phyloP scores from a whole-genome alignment of 306 rosid genomes.

The Inga laurina region DNA sequence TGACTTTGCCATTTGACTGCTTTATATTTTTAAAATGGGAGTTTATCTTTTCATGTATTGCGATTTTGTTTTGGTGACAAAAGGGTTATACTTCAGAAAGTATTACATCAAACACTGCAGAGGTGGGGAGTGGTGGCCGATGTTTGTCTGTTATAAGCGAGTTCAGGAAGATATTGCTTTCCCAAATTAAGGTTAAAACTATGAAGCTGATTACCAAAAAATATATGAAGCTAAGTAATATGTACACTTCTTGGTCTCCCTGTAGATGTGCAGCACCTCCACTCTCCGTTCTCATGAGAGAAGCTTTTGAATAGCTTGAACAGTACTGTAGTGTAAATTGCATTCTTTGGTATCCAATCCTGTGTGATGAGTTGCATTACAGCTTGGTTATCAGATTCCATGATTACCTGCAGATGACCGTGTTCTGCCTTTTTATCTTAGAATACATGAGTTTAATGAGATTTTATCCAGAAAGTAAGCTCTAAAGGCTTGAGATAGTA shows the following conservation, averaged over 20 bases:
- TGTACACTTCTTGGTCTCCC: neutral
- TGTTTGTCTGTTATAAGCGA: neutral
- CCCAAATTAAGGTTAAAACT: neutral
- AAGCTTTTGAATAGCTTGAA: neutral
- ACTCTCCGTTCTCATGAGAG: neutral
- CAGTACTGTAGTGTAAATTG: neutral
- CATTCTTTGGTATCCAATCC: neutral
- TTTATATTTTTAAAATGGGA: neutral
- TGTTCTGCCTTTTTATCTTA: neutral
- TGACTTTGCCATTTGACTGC: neutral
- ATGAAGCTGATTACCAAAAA: neutral
- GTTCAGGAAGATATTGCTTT: neutral
- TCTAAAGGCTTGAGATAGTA: neutral
- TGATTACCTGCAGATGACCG: neutral
- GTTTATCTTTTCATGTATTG: neutral
- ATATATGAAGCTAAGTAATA: neutral
- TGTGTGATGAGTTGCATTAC: neutral
- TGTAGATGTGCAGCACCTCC: neutral
- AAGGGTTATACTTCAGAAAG: neutral
- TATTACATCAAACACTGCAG: neutral
- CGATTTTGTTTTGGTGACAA: neutral
- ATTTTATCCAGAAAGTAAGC: neutral
- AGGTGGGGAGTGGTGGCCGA: neutral
- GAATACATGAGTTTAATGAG: neutral
- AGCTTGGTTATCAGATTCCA: neutral